Conservation (phyloP, 2,329 filamentous ascomycete species). For the Botrytis squamosa region DNA sequence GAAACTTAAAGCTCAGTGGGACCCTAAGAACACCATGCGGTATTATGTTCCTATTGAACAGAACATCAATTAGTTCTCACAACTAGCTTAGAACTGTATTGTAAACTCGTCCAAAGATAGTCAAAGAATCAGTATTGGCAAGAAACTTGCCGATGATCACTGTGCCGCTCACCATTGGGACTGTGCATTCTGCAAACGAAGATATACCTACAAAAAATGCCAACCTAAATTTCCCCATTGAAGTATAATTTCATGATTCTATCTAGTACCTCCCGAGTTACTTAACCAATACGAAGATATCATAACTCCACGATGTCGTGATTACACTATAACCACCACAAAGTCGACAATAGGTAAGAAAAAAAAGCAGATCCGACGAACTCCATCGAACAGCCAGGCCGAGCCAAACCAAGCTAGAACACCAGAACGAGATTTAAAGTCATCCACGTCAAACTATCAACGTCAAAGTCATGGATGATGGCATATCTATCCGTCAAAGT, state of each 20-base stretch:
- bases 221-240: background rate
- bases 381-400: background rate
- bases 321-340: background rate
- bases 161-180: background rate
- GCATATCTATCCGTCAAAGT: background rate
- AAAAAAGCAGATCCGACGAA: background rate
- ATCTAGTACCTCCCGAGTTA: background rate
- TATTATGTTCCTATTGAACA: conserved; percentile 39
- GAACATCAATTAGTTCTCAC: background rate
- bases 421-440: background rate
- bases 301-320: background rate
- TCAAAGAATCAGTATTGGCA: background rate
- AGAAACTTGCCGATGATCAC: background rate
- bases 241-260: background rate
- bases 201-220: background rate
- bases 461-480: background rate
- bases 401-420: background rate
- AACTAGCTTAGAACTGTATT: background rate
- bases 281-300: background rate
- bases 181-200: background rate
- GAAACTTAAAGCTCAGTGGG: conserved; percentile 49
- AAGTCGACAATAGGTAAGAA: background rate
- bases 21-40: conserved; percentile 46
- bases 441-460: background rate
- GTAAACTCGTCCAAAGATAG: background rate